Evolutionary conservation across 257 asterid genomes (phyloP).

Genomic region (Penstemon eatonii): DNA sequence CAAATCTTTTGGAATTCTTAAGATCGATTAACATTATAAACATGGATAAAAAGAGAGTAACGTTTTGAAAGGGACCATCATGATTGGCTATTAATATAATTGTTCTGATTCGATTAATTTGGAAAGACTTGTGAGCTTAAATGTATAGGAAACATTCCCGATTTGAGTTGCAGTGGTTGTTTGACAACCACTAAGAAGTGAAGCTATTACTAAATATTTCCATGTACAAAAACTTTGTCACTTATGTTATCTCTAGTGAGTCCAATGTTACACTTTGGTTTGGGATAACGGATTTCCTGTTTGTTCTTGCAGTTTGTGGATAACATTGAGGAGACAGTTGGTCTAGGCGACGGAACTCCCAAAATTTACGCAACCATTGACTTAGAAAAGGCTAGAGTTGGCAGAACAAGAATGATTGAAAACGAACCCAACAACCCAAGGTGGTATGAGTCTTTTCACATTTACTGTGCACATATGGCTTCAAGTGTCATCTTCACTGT

Average conservation of each 20-base stretch:
- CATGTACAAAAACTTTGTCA: neutral
- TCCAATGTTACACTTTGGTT: neutral
- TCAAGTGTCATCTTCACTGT: slow-evolving; percentile 66
- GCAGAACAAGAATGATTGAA: slow-evolving; percentile 63
- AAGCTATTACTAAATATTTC: no score
- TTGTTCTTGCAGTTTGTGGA: slow-evolving; percentile 45
- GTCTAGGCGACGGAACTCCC: slow-evolving; percentile 64
- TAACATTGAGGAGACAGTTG: slow-evolving; percentile 64
- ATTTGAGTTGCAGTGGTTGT: no score
- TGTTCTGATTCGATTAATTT: neutral
- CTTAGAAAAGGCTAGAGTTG: slow-evolving; percentile 75
- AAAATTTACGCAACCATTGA: slow-evolving; percentile 71
- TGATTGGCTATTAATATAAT: neutral
- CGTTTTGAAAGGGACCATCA: no score
- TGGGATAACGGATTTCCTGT: neutral
- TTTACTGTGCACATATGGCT: slow-evolving; percentile 75
- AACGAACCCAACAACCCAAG: slow-evolving; percentile 56
- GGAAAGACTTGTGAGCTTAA: neutral
- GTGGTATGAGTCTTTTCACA: slow-evolving; percentile 75
- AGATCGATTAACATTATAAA: neutral
- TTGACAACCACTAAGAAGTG: no score
- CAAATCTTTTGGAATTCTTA: neutral
- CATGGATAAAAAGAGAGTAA: neutral
- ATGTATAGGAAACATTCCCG: no score
- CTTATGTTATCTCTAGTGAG: neutral